These are phyloP conservation scores for Komagataella populi DNA, from an alignment of 805 yeast species.

Conservation along the genomic window DNA sequence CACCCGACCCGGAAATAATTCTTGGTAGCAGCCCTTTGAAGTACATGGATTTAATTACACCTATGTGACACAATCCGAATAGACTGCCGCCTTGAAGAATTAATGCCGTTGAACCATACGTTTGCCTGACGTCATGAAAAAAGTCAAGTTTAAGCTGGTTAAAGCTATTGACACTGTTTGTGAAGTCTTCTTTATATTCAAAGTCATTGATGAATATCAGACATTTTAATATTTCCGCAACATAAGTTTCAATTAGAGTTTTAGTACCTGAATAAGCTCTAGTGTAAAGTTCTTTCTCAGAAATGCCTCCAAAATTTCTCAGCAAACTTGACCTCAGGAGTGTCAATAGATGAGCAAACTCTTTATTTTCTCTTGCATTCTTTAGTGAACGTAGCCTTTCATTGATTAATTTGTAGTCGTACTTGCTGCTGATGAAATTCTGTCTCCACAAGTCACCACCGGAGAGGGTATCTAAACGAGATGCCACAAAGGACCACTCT, in stretches of 20 bases:
- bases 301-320: constrained; percentile 84
- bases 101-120: constrained; percentile 83
- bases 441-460: constrained; percentile 63
- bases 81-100: constrained; percentile 90
- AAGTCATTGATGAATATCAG: constrained; percentile 44
- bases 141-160: constrained; percentile 56
- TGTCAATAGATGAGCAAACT: constrained; percentile 45
- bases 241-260: constrained; percentile 74
- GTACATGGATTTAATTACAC: constrained; percentile 79
- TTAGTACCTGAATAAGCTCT: constrained; percentile 85
- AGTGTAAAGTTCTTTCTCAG: constrained; percentile 65
- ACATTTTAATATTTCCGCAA: constrained; percentile 60
- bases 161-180: constrained; percentile 24
- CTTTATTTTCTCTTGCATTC: constrained; percentile 45
- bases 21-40: constrained; percentile 66
- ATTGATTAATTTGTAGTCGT: constrained; percentile 73
- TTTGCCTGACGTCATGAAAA: constrained; percentile 76
- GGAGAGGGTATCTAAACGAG: constrained; percentile 32
- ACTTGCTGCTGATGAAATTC: constrained; percentile 66
- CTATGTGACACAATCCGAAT: constrained; percentile 88
- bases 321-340: constrained; percentile 71
- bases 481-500: constrained; percentile 55
- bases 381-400: constrained; percentile 53
- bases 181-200: constrained; percentile 8
- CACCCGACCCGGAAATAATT: constrained; percentile 83